phyloP scores from a whole-genome alignment of 1,284 basidiomycete species.

The Phylloporus sp. region DNA sequence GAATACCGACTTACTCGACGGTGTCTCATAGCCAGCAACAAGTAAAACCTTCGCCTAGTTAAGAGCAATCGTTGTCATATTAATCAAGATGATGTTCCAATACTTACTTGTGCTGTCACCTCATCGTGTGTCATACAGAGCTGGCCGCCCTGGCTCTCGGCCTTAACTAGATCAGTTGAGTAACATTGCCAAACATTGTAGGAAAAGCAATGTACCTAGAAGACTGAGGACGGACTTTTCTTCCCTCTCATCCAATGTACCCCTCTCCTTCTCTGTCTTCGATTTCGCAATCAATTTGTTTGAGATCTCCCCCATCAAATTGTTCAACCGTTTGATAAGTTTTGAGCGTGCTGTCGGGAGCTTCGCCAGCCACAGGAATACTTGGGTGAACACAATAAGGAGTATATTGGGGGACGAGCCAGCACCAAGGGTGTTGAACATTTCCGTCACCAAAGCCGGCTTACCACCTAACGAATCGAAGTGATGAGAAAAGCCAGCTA shows the following conservation, averaged over 20 bases:
- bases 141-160: constrained; percentile 13
- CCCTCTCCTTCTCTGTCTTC: constrained; percentile 44
- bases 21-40: constrained; percentile 36
- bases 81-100: neutral
- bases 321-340: constrained; percentile 42
- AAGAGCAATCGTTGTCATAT: neutral
- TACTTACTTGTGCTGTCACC: constrained; percentile 23
- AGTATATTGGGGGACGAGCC: constrained; percentile 32
- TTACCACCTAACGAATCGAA: constrained; percentile 58
- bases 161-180: constrained; percentile 17
- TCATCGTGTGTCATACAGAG: constrained; percentile 26
- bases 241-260: constrained; percentile 32
- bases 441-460: constrained; percentile 45
- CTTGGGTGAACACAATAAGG: constrained; percentile 45
- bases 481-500: constrained; percentile 63
- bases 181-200: no score
- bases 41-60: constrained; percentile 33
- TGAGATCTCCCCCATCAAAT: constrained; percentile 50
- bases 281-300: constrained; percentile 49
- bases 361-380: constrained; percentile 47
- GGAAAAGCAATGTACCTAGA: constrained; percentile 14
- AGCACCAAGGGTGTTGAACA: constrained; percentile 47
- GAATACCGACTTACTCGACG: constrained; percentile 25
- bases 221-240: constrained; percentile 54
- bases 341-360: constrained; percentile 47